A percentile compares a stretch with the other conserved stretches of the same genome.
phyloP scores from a whole-genome alignment of 352 stramenopile species.

The Globisporangium radiosum region DNA sequence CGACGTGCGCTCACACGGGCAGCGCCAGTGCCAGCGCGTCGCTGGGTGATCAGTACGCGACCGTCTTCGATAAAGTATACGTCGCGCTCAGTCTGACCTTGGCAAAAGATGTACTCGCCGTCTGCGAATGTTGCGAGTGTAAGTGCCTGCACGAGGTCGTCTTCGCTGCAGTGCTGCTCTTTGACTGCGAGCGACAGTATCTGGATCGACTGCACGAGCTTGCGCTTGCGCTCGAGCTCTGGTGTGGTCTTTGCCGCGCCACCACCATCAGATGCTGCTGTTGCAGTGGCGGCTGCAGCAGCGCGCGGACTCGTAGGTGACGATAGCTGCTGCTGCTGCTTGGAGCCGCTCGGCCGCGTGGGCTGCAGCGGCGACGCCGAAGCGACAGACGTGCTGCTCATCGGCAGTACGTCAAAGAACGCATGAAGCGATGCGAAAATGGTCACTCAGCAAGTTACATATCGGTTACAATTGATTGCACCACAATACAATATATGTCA shows the following conservation, averaged over 20 bases:
- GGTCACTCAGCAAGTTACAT: too few relatives aligned
- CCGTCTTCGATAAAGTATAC: constrained; percentile 71
- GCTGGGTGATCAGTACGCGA: constrained; percentile 62
- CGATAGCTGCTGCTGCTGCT: neutral
- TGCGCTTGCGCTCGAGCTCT: constrained; percentile 34
- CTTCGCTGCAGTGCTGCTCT: constrained; percentile 37
- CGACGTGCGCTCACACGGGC: constrained; percentile 16
- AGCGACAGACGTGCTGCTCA: too few relatives aligned
- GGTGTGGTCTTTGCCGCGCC: neutral
- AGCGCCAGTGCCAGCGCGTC: constrained; percentile 9
- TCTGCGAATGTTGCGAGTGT: constrained; percentile 28
- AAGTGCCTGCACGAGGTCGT: constrained; percentile 32
- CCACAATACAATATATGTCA: neutral
- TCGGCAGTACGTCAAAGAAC: too few relatives aligned
- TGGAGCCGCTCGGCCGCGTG: neutral
- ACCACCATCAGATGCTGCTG: too few relatives aligned
- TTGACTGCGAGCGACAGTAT: constrained; percentile 42
- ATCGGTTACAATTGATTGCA: too few relatives aligned
- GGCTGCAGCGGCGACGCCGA: too few relatives aligned
- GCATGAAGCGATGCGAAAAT: neutral
- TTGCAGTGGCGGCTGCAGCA: neutral
- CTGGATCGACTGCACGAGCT: constrained; percentile 38
- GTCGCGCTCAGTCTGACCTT: constrained; percentile 50
- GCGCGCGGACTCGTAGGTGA: constrained; percentile 5
- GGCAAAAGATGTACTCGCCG: constrained; percentile 58